Conservation (phyloP, 139 green algal genomes). For the Micractinium conductrix region DNA sequence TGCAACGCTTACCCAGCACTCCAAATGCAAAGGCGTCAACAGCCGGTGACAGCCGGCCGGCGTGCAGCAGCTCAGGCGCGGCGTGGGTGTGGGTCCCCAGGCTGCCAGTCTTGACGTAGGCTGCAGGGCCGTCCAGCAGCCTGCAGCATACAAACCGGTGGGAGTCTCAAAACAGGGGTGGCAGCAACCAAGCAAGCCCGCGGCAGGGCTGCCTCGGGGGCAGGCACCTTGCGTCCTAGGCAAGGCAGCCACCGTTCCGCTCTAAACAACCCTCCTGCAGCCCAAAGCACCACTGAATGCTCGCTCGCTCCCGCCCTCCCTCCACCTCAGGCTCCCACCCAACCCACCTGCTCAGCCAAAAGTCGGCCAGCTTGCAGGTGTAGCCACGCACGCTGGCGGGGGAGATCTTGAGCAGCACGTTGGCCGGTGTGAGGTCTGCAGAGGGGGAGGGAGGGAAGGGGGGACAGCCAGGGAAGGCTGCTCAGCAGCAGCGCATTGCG, state of each 20-base stretch:
- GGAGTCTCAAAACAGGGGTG: no score
- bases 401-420: constrained; percentile 62
- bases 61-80: constrained; percentile 53
- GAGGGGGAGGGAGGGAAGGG: neutral
- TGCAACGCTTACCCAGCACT: constrained; percentile 35
- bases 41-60: constrained; percentile 11
- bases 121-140: neutral
- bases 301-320: no score
- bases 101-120: constrained; percentile 37
- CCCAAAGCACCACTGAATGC: no score
- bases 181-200: no score
- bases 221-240: no score
- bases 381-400: constrained; percentile 47
- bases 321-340: no score
- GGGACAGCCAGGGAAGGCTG: no score
- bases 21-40: constrained; percentile 60
- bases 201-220: no score
- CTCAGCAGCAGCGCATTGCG: no score
- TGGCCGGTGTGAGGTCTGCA: constrained; percentile 62
- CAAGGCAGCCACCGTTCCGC: no score
- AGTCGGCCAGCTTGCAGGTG: constrained; percentile 59
- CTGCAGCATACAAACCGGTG: no score
- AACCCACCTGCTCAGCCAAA: constrained; percentile 47
- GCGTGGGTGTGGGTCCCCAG: constrained; percentile 56
- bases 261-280: no score